Evolutionary conservation across 305 asterid species (phyloP), one percentile per base, ranked within the genome.

Genomic region (Plantago lanceolata): DNA sequence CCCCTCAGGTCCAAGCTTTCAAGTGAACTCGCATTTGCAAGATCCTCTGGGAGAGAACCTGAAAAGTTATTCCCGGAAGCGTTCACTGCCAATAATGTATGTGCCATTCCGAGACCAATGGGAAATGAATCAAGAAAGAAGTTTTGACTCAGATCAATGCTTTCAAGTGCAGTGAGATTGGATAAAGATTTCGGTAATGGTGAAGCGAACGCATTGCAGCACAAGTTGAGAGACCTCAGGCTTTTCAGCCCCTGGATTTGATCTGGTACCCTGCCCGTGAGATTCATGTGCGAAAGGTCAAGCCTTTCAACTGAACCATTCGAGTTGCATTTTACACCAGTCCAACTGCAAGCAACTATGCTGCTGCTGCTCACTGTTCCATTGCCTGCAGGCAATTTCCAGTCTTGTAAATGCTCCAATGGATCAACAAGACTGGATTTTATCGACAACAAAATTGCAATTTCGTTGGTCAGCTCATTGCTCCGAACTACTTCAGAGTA

Each of bases 51-150:
- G 45, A 91, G 81, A 57, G 59, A 54, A 29, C 96, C 95, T 0
- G 94, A 80, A 64, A 88, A 84, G 71, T 82, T 88, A 70, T 91
- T 91, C 45, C 95, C 88, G 0, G 98, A 88, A 53, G 87, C 94
- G 57, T 91, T 91, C 48, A 91, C 16, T 4, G 74, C 47, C 19
- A 52, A 33, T 60, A 91, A 51, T 9, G 80, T 70, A 14, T 76
- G 31, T 6, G 81, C 75, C 78, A 61, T 69, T 51, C 88, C 86
- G n/a, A 86, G 74, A 7, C 95, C 95, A 16, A 20, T 11, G 0
- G 97, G 93, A 68, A 90, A 84, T 20, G 44, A 72, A 59, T 65
- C 76, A 5, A 78, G 59, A 67, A 87, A 87, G 61, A 28, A 74
- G 71, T 90, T 90, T 64, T 74, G 93, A 72, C 97, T 90, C 58